Percentiles rank a stretch among this genome's conserved stretches.
Conservation (phyloP, 139 green algal species). For the Haematococcus sp. region DNA sequence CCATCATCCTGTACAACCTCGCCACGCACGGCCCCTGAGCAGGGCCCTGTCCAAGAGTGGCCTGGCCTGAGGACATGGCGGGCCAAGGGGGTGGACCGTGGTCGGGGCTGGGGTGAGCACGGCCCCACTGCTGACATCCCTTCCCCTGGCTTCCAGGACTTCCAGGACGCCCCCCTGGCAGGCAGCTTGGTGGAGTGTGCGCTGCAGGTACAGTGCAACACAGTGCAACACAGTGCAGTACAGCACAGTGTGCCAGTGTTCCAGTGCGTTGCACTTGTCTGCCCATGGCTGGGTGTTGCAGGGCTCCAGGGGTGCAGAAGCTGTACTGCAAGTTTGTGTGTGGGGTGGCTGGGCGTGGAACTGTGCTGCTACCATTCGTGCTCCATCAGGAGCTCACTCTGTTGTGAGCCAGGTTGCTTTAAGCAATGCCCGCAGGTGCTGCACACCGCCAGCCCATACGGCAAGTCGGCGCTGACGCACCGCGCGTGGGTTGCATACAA, state of each 20-base stretch:
- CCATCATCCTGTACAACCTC: background rate
- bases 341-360: too few species aligned
- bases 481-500: slow-evolving; percentile 50
- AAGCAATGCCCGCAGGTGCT: slow-evolving; percentile 53
- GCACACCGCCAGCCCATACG: slow-evolving; percentile 40
- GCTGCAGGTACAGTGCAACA: slow-evolving; percentile 8
- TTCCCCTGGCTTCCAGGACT: background rate
- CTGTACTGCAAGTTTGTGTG: too few species aligned
- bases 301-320: too few species aligned
- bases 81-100: slow-evolving; percentile 15
- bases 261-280: background rate
- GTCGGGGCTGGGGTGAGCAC: slow-evolving; percentile 19
- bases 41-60: slow-evolving; percentile 32
- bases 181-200: slow-evolving; percentile 28
- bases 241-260: background rate
- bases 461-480: slow-evolving; percentile 65
- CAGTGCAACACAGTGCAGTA: background rate
- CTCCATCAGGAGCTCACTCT: too few species aligned
- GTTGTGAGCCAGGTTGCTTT: too few species aligned
- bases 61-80: slow-evolving; percentile 35
- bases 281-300: too few species aligned
- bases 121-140: background rate
- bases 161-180: background rate
- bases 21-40: background rate
- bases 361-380: background rate